Evolutionary conservation across 352 stramenopile species (phyloP).

Genomic region (Globisporangium sylvaticum): DNA sequence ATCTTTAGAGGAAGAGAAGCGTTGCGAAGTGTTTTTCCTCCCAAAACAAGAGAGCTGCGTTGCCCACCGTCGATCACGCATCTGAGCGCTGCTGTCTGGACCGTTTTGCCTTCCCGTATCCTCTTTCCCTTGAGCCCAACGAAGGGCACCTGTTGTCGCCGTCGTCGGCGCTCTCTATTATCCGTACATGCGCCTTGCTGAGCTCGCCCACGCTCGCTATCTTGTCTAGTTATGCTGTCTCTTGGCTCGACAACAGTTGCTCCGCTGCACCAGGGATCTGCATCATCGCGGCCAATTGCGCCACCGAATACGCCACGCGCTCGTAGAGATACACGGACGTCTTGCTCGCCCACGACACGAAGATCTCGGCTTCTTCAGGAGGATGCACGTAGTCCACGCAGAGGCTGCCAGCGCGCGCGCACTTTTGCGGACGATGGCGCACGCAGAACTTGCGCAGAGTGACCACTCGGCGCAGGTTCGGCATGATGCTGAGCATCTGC

Average conservation of each 20-base stretch:
- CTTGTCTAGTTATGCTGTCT: neutral
- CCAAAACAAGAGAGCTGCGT: neutral
- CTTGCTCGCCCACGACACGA: slow-evolving; percentile 79
- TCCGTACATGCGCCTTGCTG: neutral
- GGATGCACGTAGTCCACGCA: slow-evolving; percentile 74
- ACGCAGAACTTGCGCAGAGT: slow-evolving; percentile 80
- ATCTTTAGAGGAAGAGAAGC: neutral
- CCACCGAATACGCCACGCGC: slow-evolving; percentile 40
- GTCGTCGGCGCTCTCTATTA: neutral
- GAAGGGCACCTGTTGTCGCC: neutral
- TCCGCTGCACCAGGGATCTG: slow-evolving; percentile 3
- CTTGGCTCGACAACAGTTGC: neutral
- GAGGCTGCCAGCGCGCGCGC: slow-evolving; percentile 41
- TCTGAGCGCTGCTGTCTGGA: neutral
- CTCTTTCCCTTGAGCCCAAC: neutral
- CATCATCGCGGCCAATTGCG: slow-evolving; percentile 33
- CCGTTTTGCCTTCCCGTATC: neutral
- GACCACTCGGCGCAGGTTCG: slow-evolving; percentile 60
- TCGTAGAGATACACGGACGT: slow-evolving; percentile 76
- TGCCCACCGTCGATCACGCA: neutral
- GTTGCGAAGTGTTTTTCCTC: neutral
- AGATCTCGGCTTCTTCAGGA: slow-evolving; percentile 58
- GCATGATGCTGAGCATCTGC: slow-evolving; percentile 55
- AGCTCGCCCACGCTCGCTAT: neutral
- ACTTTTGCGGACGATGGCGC: slow-evolving; percentile 65